Conservation (phyloP, 495 filamentous ascomycete species). For the Corynascus novoguineensis region DNA sequence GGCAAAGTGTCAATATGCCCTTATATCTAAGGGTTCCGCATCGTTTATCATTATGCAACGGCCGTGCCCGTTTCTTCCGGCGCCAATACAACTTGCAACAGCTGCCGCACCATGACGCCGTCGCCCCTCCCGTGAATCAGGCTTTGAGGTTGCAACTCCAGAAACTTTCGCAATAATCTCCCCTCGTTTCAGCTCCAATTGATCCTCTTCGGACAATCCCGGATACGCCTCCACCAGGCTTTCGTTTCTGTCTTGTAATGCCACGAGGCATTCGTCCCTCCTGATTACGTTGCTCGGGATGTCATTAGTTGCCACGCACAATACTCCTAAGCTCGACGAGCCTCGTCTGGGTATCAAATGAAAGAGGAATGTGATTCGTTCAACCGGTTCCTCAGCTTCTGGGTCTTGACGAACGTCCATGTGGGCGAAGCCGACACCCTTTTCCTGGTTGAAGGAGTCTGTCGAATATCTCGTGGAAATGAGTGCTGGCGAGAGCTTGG, state of each 20-base stretch:
- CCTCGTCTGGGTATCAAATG: conserved; percentile 65
- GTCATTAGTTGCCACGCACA: conserved; percentile 80
- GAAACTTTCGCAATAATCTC: conserved; percentile 20
- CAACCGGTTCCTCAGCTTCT: conserved; percentile 50
- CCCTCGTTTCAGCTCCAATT: conserved; percentile 9
- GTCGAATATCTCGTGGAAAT: conserved; percentile 93
- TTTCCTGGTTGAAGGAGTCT: conserved; percentile 55
- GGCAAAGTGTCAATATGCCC: background rate
- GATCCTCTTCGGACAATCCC: conserved; percentile 15
- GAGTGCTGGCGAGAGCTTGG: conserved; percentile 86
- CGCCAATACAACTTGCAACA: conserved; percentile 8
- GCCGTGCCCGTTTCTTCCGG: background rate
- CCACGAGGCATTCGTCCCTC: conserved; percentile 69
- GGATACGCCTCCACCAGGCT: conserved; percentile 22
- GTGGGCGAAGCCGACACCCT: conserved; percentile 64
- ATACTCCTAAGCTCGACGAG: conserved; percentile 75
- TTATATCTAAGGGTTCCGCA: background rate
- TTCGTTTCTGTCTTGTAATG: conserved; percentile 58
- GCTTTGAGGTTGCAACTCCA: conserved; percentile 14
- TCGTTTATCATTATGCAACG: background rate
- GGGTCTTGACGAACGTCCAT: conserved; percentile 80
- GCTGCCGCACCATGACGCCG: conserved; percentile 4
- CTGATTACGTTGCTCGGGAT: conserved; percentile 65
- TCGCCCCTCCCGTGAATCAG: background rate
- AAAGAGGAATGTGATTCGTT: conserved; percentile 87